phyloP scores from a whole-genome alignment of 148 eudicot genomes.

The Fagopyrum homotropicum region DNA sequence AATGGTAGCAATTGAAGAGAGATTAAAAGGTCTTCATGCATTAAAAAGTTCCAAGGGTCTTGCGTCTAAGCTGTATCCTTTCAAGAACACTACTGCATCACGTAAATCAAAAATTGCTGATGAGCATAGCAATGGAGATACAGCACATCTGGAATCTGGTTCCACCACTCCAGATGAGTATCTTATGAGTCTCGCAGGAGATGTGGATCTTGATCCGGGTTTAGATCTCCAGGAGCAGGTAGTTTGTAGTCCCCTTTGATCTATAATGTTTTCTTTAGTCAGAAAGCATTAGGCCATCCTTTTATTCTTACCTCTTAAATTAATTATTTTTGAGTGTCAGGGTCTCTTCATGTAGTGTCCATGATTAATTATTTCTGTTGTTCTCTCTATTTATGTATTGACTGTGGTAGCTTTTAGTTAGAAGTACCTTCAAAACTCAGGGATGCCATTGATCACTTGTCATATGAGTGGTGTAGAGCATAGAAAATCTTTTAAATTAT shows the following conservation, averaged over 20 bases:
- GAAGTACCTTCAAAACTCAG: neutral
- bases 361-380: neutral
- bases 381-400: neutral
- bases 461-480: neutral
- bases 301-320: neutral
- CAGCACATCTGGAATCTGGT: conserved; percentile 35
- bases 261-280: neutral
- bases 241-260: conserved; percentile 12
- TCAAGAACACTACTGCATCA: conserved; percentile 49
- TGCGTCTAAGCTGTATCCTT: conserved; percentile 66
- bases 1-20: conserved; percentile 65
- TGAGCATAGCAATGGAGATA: conserved; percentile 44
- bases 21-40: conserved; percentile 67
- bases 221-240: conserved; percentile 95
- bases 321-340: neutral
- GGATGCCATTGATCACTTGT: neutral
- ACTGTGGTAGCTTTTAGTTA: neutral
- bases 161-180: conserved; percentile 46
- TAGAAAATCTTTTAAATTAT: neutral
- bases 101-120: conserved; percentile 39
- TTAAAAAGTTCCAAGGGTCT: conserved; percentile 66
- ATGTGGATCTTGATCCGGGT: conserved; percentile 47
- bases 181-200: conserved; percentile 33
- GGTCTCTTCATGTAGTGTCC: neutral
- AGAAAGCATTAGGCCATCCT: neutral